phyloP scores from a whole-genome alignment of 2,329 filamentous ascomycete genomes.

The Trematosphaeria pertusa region DNA sequence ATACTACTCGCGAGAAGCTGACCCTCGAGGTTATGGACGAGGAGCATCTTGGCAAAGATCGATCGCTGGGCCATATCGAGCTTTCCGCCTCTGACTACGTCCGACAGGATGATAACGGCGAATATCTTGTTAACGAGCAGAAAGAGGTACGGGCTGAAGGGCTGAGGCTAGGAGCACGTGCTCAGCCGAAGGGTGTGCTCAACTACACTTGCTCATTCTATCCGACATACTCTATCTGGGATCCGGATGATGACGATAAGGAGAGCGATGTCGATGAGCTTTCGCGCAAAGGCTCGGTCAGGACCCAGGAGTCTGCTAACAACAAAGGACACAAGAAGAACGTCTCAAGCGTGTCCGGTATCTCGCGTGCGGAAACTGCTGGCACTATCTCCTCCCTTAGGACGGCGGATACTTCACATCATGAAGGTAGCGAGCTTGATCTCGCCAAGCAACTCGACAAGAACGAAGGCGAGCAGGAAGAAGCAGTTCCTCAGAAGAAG shows the following conservation, averaged over 20 bases:
- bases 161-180: conserved; percentile 76
- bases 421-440: conserved; percentile 43
- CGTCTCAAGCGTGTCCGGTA: conserved; percentile 22
- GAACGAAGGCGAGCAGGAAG: conserved; percentile 55
- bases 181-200: conserved; percentile 78
- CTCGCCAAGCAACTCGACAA: conserved; percentile 55
- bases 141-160: conserved; percentile 72
- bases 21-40: conserved; percentile 96
- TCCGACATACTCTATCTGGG: conserved; percentile 83
- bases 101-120: conserved; percentile 76
- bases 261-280: conserved; percentile 24
- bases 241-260: conserved; percentile 82
- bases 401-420: conserved; percentile 23
- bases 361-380: conserved; percentile 40
- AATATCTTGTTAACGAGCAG: conserved; percentile 79
- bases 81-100: conserved; percentile 81
- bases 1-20: conserved; percentile 82
- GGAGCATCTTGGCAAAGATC: conserved; percentile 89
- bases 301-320: conserved; percentile 21
- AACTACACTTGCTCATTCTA: conserved; percentile 89
- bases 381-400: conserved; percentile 53
- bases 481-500: conserved; percentile 59
- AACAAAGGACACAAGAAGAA: conserved; percentile 25
- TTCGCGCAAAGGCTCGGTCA: conserved; percentile 31
- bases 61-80: conserved; percentile 83